Conservation (phyloP, 1,284 basidiomycete genomes). For the Flammula alnicola region DNA sequence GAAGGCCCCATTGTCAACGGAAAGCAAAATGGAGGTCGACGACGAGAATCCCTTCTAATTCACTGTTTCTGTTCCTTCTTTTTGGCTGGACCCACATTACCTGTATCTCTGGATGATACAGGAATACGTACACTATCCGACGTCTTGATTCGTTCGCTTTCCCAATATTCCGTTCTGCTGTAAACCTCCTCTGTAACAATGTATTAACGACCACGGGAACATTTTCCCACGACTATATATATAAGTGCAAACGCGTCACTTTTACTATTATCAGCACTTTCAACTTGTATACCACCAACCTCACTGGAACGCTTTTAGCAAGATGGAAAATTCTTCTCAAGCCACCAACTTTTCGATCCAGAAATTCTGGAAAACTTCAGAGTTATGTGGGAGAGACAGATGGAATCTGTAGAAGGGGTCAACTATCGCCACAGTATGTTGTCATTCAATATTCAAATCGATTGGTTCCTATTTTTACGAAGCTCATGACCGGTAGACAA, state of each 20-base stretch:
- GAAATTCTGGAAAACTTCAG: conserved; percentile 3
- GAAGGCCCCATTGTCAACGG: conserved; percentile 19
- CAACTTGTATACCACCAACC: too few relatives aligned
- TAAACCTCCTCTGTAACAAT: conserved; percentile 24
- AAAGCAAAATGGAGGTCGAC: conserved; percentile 43
- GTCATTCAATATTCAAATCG: background rate
- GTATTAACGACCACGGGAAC: conserved; percentile 25
- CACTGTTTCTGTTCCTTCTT: conserved; percentile 7
- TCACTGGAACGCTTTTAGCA: background rate
- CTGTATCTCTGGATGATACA: conserved; percentile 9
- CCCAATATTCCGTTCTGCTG: conserved; percentile 21
- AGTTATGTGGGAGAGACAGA: conserved; percentile 1
- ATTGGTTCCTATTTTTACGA: background rate
- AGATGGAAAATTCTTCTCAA: background rate
- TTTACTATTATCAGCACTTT: background rate
- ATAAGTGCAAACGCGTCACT: conserved; percentile 10
- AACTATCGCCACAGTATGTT: conserved; percentile 6
- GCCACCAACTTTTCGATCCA: background rate
- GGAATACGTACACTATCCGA: conserved; percentile 13
- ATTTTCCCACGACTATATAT: conserved; percentile 29
- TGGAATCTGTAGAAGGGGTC: background rate
- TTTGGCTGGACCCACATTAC: conserved; percentile 20
- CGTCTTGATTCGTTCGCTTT: conserved; percentile 20
- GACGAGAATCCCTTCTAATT: conserved; percentile 67
- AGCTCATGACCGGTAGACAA: conserved; percentile 30